Evolutionary conservation across 2,329 filamentous ascomycete genomes (phyloP).

Genomic region (Elsinoe perseae): DNA sequence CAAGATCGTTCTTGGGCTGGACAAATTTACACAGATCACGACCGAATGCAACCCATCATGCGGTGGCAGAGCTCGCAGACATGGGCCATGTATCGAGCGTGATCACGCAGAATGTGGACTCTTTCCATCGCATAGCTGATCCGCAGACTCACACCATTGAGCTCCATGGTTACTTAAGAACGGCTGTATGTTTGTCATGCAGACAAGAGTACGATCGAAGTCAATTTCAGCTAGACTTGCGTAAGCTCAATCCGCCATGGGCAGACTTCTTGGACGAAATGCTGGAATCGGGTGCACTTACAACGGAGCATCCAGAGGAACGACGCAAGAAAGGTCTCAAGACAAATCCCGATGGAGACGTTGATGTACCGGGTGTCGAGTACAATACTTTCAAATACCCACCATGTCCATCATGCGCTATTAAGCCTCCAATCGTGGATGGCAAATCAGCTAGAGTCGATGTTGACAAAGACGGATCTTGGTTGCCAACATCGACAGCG

Average conservation of each 20-base stretch:
- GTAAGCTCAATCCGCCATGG: slow-evolving; percentile 80
- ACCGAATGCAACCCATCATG: slow-evolving; percentile 73
- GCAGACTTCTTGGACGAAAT: slow-evolving; percentile 65
- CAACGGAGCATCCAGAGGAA: slow-evolving; percentile 67
- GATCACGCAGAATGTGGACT: slow-evolving; percentile 96
- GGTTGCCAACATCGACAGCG: slow-evolving; percentile 49
- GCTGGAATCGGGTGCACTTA: slow-evolving; percentile 64
- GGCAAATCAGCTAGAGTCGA: slow-evolving; percentile 53
- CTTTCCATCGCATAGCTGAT: slow-evolving; percentile 75
- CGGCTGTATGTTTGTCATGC: slow-evolving; percentile 74
- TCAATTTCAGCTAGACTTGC: slow-evolving; percentile 67
- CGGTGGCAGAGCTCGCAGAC: slow-evolving; percentile 62
- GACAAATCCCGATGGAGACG: slow-evolving; percentile 89
- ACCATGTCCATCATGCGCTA: slow-evolving; percentile 72
- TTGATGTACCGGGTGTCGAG: slow-evolving; percentile 77
- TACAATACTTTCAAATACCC: slow-evolving; percentile 90
- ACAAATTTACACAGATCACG: slow-evolving; percentile 67
- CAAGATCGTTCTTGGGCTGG: slow-evolving; percentile 89
- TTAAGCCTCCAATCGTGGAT: slow-evolving; percentile 52
- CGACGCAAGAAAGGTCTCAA: slow-evolving; percentile 61
- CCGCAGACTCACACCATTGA: slow-evolving; percentile 68
- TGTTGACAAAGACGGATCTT: slow-evolving; percentile 74
- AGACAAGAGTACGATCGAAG: slow-evolving; percentile 61
- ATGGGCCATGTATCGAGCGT: slow-evolving; percentile 68
- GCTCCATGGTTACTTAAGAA: slow-evolving; percentile 82